phyloP scores from a whole-genome alignment of 257 asterid species.

The Plantago major region DNA sequence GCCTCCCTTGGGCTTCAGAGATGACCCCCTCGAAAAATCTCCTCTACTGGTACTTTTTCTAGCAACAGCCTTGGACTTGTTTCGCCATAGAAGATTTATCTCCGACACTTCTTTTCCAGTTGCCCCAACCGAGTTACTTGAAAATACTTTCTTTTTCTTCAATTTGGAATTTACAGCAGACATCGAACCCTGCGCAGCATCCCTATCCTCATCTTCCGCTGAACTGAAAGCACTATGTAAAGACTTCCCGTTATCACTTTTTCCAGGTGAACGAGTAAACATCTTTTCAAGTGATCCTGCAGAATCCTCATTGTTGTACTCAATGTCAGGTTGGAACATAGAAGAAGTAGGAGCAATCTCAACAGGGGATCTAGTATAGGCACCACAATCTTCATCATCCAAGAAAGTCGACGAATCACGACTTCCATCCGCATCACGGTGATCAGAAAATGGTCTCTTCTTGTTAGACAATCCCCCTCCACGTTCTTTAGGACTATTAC shows the following conservation, averaged over 20 bases:
- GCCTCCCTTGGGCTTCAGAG: conserved; percentile 28
- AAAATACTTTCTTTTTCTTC: conserved; percentile 22
- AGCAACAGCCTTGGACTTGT: conserved; percentile 38
- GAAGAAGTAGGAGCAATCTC: conserved; percentile 30
- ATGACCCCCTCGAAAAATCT: conserved; percentile 16
- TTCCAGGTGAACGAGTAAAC: conserved; percentile 21
- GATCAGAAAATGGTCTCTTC: conserved; percentile 22
- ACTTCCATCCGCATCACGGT: conserved; percentile 18
- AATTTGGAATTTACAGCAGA: conserved; percentile 28
- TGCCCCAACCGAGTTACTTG: conserved; percentile 13
- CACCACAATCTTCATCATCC: conserved; percentile 22
- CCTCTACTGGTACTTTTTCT: conserved; percentile 26
- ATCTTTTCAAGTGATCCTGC: background rate
- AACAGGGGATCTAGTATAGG: conserved; percentile 9
- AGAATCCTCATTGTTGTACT: conserved; percentile 1
- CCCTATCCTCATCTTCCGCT: conserved; percentile 26
- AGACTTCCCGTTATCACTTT: conserved; percentile 20
- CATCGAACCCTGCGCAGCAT: conserved; percentile 25
- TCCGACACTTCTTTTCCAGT: conserved; percentile 25
- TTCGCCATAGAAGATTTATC: conserved; percentile 21
- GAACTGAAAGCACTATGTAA: conserved; percentile 13
- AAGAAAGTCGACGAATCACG: conserved; percentile 13
- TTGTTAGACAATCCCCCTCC: conserved; percentile 18
- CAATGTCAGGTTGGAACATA: conserved; percentile 20
- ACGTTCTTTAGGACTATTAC: background rate